Evolutionary conservation across 176 grass and related monocot genomes (phyloP).

Genomic region (Phyllostachys edulis): DNA sequence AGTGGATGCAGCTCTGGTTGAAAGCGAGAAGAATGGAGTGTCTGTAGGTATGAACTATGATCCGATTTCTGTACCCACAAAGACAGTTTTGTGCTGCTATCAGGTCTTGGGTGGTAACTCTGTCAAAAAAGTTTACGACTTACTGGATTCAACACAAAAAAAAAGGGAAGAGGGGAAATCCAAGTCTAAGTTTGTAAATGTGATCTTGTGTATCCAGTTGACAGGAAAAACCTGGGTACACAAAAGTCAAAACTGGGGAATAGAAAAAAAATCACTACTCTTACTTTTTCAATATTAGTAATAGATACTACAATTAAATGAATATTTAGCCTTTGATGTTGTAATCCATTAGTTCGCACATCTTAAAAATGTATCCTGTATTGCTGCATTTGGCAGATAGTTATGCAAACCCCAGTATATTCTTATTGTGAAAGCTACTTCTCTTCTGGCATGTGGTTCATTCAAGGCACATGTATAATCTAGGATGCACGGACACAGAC

Average conservation of each 20-base stretch:
- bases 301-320: background rate
- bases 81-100: background rate
- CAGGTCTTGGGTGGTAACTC: background rate
- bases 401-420: background rate
- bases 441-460: background rate
- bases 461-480: background rate
- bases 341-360: background rate
- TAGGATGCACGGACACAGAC: no score
- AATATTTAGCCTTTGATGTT: background rate
- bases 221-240: background rate
- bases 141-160: background rate
- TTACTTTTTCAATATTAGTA: background rate
- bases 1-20: slow-evolving; percentile 67
- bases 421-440: background rate
- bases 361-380: background rate
- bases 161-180: background rate
- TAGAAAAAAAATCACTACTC: background rate
- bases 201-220: background rate
- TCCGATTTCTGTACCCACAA: background rate
- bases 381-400: background rate
- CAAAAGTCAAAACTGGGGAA: background rate
- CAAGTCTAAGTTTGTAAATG: background rate
- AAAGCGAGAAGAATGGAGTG: slow-evolving; percentile 68
- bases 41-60: slow-evolving; percentile 52
- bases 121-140: background rate